These are phyloP conservation scores for Lagenidium sp. DNA, from an alignment of 352 stramenopile species.

Conservation along the genomic window DNA sequence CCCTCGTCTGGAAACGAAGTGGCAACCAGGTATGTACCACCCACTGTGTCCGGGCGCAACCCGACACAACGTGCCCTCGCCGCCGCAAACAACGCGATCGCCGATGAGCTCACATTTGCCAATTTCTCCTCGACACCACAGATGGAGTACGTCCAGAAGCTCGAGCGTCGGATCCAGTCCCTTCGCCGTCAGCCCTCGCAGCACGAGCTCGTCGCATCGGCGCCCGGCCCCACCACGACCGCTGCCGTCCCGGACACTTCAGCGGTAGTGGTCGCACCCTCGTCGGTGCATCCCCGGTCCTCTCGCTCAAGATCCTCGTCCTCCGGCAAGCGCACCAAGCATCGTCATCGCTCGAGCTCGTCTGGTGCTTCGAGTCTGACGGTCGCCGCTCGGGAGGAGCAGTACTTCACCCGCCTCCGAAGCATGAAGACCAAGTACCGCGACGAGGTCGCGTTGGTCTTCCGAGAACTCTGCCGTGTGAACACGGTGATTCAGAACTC, in stretches of 20 bases:
- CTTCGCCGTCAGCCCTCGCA: conserved; percentile 41
- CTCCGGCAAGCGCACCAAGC: conserved; percentile 2
- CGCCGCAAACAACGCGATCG: no score
- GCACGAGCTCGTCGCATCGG: conserved; percentile 14
- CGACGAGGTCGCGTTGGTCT: conserved; percentile 73
- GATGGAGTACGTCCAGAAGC: conserved; percentile 53
- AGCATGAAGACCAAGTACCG: conserved; percentile 70
- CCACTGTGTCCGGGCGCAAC: no score
- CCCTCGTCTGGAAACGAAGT: conserved; percentile 63
- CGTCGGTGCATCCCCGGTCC: no score
- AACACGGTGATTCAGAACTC: conserved; percentile 78
- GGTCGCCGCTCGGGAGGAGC: conserved; percentile 24
- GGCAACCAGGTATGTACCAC: conserved; percentile 32
- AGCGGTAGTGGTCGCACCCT: no score
- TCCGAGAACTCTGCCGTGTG: conserved; percentile 68
- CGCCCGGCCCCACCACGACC: no score
- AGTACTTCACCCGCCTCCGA: conserved; percentile 60
- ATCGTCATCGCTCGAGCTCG: conserved; percentile 5
- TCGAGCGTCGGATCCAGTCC: conserved; percentile 57
- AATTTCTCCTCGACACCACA: no score
- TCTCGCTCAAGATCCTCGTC: no score
- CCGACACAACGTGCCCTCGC: no score
- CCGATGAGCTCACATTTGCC: no score
- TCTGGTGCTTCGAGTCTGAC: conserved; percentile 5
- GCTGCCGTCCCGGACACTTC: no score